phyloP scores from a whole-genome alignment of 345 rosid species.

The Erysimum cheiranthoides region DNA sequence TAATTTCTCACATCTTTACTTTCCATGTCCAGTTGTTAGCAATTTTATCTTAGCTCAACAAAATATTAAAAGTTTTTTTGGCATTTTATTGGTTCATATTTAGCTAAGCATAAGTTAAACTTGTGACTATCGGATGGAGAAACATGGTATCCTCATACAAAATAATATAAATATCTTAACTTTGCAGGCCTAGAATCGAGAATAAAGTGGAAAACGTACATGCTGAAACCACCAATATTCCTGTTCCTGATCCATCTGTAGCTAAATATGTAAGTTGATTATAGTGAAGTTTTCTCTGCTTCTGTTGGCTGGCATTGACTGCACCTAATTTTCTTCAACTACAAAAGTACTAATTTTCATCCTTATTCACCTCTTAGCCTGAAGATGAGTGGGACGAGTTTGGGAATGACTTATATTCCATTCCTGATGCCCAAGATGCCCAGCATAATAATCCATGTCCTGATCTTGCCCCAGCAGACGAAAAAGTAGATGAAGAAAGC shows the following conservation, averaged over 20 bases:
- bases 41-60: constrained; percentile 14
- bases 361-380: constrained; percentile 49
- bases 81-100: constrained; percentile 2
- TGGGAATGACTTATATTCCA: constrained; percentile 91
- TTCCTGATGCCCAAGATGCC: constrained; percentile 68
- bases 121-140: constrained; percentile 5
- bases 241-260: constrained; percentile 60
- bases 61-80: not conserved
- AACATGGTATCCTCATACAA: not conserved
- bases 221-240: constrained; percentile 55
- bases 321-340: not conserved
- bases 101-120: not conserved
- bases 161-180: constrained; percentile 30
- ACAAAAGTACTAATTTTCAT: constrained; percentile 19
- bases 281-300: not conserved
- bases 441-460: constrained; percentile 57
- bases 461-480: constrained; percentile 66
- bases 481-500: constrained; percentile 89
- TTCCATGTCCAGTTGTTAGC: constrained; percentile 34
- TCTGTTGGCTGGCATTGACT: constrained; percentile 6
- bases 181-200: constrained; percentile 73
- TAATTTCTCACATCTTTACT: constrained; percentile 68
- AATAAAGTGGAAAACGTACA: constrained; percentile 56
- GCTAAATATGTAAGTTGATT: constrained; percentile 66
- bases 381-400: constrained; percentile 98